These are phyloP conservation scores for Cichorium intybus DNA, from an alignment of 140 eudicot species.

Conservation along the genomic window DNA sequence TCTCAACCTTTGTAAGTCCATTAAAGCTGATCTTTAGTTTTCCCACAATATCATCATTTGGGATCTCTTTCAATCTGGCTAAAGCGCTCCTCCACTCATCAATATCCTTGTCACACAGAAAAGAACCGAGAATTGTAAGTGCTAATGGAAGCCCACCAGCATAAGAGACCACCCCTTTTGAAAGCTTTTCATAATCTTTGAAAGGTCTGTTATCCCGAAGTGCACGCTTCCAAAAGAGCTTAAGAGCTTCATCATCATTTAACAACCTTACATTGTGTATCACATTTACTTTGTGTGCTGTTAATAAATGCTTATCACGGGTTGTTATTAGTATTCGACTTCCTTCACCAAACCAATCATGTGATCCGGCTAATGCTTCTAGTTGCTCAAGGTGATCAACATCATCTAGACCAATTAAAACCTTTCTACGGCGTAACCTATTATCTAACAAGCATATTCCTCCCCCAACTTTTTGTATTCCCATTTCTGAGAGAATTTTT, in stretches of 20 bases:
- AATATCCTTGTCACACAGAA: neutral
- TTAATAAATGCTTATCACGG: constrained; percentile 14
- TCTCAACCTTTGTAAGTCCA: neutral
- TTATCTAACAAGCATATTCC: constrained; percentile 2
- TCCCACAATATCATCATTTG: neutral
- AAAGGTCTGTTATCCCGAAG: neutral
- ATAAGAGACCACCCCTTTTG: no score
- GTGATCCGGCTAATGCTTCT: constrained; percentile 20
- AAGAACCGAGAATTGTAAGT: neutral
- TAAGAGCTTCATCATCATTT: neutral
- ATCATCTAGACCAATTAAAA: constrained; percentile 27
- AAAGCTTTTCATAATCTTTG: no score
- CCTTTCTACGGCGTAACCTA: neutral
- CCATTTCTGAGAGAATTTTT: constrained; percentile 19
- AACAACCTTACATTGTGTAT: constrained; percentile 9
- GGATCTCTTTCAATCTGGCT: neutral
- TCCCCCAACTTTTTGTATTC: neutral
- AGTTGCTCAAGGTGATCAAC: constrained; percentile 11
- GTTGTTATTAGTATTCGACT: constrained; percentile 23
- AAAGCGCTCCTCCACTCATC: neutral
- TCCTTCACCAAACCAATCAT: constrained; percentile 28
- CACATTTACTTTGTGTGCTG: neutral
- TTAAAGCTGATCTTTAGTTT: neutral
- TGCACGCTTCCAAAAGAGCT: constrained; percentile 18
- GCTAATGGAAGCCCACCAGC: neutral